A percentile compares a stretch with the other conserved stretches of the same genome.
Evolutionary conservation across 2,329 filamentous ascomycete species (phyloP).

Genomic region (Paecilomyces formosus): DNA sequence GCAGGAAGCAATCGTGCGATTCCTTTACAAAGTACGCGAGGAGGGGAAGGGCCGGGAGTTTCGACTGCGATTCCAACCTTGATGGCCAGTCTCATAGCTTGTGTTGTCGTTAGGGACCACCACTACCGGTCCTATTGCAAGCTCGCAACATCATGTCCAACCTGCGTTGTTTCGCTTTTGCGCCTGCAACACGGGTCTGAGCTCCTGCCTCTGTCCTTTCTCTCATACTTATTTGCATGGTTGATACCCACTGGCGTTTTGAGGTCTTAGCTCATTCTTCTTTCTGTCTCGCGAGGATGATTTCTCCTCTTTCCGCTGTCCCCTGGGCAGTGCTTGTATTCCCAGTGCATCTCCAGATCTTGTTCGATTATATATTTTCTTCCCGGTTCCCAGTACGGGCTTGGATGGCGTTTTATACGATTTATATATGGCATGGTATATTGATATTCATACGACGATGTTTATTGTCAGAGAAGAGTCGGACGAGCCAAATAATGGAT

Average conservation of each 20-base stretch:
- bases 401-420: neutral
- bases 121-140: neutral
- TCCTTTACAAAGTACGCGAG: slow-evolving; percentile 43
- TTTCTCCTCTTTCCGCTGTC: neutral
- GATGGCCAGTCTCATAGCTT: slow-evolving; percentile 2
- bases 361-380: neutral
- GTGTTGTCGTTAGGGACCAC: neutral
- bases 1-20: slow-evolving; percentile 41
- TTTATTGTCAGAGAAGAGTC: too few relatives aligned
- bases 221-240: neutral
- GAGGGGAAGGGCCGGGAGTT: slow-evolving; percentile 35
- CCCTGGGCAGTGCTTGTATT: neutral
- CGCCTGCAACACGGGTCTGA: neutral
- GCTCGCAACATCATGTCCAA: neutral
- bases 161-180: neutral
- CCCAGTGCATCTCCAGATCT: neutral
- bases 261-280: neutral
- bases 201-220: neutral
- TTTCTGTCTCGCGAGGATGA: neutral
- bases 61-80: slow-evolving; percentile 35
- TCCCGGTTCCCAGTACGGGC: neutral
- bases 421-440: neutral
- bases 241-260: neutral
- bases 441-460: neutral
- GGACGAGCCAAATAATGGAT: too few relatives aligned